Conservation (phyloP, 257 asterid genomes). For the Fraxinus excelsior region DNA sequence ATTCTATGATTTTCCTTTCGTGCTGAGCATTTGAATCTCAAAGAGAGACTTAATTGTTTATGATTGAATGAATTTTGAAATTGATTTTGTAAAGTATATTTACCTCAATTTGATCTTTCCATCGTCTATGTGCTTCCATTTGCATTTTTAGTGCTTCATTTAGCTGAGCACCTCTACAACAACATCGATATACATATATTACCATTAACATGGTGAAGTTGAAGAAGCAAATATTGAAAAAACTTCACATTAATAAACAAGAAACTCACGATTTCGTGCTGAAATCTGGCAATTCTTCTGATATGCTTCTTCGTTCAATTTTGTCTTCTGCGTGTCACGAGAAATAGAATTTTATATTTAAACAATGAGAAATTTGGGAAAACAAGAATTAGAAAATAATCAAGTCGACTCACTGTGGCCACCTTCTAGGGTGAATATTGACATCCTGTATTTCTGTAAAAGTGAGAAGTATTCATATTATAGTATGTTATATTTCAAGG, state of each 20-base stretch:
- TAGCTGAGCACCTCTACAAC: constrained; percentile 63
- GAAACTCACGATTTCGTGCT: neutral
- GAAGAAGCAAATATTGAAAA: neutral
- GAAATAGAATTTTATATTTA: neutral
- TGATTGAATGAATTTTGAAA: neutral
- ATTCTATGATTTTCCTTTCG: no score
- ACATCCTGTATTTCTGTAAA: constrained; percentile 80
- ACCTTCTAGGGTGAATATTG: constrained; percentile 75
- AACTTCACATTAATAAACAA: neutral
- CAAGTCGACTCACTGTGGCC: constrained; percentile 53
- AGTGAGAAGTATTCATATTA: constrained; percentile 4
- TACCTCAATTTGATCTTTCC: neutral
- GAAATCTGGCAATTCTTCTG: constrained; percentile 6
- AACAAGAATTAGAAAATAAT: neutral
- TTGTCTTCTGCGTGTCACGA: neutral
- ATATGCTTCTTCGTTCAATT: neutral
- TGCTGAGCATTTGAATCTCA: neutral
- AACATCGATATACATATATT: constrained; percentile 1
- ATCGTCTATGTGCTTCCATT: neutral
- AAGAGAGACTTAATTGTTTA: neutral
- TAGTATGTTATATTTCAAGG: neutral
- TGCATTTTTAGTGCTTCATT: constrained; percentile 49
- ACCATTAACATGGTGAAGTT: constrained; percentile 15
- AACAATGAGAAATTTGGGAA: neutral
- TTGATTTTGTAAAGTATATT: neutral